These are phyloP conservation scores for Piper betle DNA, from an alignment of 164 flowering plant genomes.

Conservation along the genomic window DNA sequence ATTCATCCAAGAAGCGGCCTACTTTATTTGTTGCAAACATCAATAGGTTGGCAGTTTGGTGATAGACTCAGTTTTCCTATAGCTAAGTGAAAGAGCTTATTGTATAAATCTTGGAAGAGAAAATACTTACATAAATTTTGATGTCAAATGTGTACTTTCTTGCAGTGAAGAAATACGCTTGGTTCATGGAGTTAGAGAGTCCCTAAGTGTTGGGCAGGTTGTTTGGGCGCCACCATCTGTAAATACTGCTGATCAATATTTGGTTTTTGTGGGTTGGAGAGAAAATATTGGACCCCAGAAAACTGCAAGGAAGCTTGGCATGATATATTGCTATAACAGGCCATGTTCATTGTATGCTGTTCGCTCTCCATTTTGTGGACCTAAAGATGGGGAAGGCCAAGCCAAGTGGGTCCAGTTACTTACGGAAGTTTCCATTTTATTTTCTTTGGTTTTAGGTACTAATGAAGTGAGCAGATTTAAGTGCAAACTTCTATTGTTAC, in stretches of 20 bases:
- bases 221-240: constrained; percentile 67
- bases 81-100: background rate
- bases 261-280: constrained; percentile 94
- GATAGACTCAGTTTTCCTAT: background rate
- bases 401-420: constrained; percentile 24
- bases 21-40: constrained; percentile 63
- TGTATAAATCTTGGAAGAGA: background rate
- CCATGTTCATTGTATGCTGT: constrained; percentile 82
- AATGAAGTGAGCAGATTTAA: background rate
- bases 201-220: constrained; percentile 87
- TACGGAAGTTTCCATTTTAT: too few species aligned
- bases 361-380: constrained; percentile 29
- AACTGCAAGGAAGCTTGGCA: constrained; percentile 69
- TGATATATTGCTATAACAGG: constrained; percentile 86
- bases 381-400: constrained; percentile 18
- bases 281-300: constrained; percentile 18
- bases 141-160: constrained; percentile 2
- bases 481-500: constrained; percentile 8
- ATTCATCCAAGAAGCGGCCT: constrained; percentile 80
- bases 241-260: constrained; percentile 28
- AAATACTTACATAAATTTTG: background rate
- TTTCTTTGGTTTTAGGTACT: background rate
- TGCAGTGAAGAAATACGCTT: constrained; percentile 67
- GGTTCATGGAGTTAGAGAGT: constrained; percentile 55
- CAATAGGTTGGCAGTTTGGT: constrained; percentile 30